Evolutionary conservation across 768 basidiomycete genomes (phyloP).

Genomic region (Pleurotus platypus): DNA sequence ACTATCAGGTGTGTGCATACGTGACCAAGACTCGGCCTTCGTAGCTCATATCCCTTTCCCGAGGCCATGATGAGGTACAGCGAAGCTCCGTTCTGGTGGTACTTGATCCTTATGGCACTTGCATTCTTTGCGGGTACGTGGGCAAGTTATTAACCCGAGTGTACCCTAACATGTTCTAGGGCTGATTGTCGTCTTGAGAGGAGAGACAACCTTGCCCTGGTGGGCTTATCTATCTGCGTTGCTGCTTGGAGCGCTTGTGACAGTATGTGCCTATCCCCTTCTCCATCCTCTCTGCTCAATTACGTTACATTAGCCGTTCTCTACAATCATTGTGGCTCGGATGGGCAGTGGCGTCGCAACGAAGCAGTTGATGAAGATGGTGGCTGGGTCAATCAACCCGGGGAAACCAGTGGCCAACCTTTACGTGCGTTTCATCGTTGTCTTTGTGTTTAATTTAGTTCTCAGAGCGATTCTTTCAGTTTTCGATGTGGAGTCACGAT

Average conservation of each 20-base stretch:
- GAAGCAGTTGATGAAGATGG: constrained; percentile 62
- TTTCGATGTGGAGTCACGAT: constrained; percentile 68
- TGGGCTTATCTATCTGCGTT: constrained; percentile 60
- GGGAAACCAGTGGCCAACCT: constrained; percentile 68
- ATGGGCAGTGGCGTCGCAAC: constrained; percentile 61
- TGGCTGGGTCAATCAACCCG: constrained; percentile 54
- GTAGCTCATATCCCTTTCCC: neutral
- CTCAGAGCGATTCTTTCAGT: constrained; percentile 29
- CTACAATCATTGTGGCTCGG: constrained; percentile 49
- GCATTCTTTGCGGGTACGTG: constrained; percentile 54
- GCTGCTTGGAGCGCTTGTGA: constrained; percentile 41
- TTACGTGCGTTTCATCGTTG: constrained; percentile 37
- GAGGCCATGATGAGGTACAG: constrained; percentile 56
- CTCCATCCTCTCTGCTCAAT: neutral
- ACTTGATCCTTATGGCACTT: constrained; percentile 39
- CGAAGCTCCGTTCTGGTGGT: constrained; percentile 63
- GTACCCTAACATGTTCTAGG: constrained; percentile 23
- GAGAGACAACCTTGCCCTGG: constrained; percentile 58
- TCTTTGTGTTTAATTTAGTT: neutral
- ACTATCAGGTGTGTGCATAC: constrained; percentile 38
- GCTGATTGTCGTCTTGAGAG: constrained; percentile 51
- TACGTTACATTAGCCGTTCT: constrained; percentile 39
- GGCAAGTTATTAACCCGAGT: no score
- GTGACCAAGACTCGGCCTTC: neutral
- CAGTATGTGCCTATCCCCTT: constrained; percentile 16